phyloP scores from a whole-genome alignment of 108 stramenopile species.

The Licmophora abbreviata region DNA sequence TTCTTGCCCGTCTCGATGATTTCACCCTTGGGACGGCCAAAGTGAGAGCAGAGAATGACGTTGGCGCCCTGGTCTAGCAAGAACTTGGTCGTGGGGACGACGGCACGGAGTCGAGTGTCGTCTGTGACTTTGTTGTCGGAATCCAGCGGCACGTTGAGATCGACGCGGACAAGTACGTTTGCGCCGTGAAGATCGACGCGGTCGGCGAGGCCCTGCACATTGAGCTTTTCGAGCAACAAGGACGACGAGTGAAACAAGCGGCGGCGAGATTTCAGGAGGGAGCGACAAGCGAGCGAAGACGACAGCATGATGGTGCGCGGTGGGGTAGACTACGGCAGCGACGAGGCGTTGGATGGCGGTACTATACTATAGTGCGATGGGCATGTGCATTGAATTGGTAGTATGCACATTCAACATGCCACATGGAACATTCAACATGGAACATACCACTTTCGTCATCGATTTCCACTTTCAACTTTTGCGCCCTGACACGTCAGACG shows the following conservation, averaged over 20 bases:
- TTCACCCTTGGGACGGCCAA: conserved; percentile 88
- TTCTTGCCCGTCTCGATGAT: conserved; percentile 86
- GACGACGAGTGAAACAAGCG: conserved; percentile 45
- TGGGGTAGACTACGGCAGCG: no score
- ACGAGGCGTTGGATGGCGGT: no score
- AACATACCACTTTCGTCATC: no score
- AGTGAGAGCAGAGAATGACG: conserved; percentile 82
- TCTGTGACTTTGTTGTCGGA: conserved; percentile 84
- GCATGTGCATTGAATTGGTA: no score
- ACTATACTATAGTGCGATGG: no score
- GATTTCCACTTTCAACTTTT: no score
- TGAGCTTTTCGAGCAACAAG: conserved; percentile 50
- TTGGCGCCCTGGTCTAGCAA: conserved; percentile 84
- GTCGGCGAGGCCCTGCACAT: conserved; percentile 69
- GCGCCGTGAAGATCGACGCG: conserved; percentile 65
- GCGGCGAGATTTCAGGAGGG: no score
- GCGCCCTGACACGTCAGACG: no score
- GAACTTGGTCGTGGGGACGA: conserved; percentile 83
- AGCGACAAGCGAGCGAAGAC: no score
- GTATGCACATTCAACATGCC: no score
- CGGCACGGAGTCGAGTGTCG: conserved; percentile 81
- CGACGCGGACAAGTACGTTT: conserved; percentile 83
- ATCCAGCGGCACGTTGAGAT: conserved; percentile 84
- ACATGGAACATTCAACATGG: no score
- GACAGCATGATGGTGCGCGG: no score